These are phyloP conservation scores for Apophysomyces variabilis DNA, from an alignment of 371 early-diverging fungal species.

Conservation along the genomic window DNA sequence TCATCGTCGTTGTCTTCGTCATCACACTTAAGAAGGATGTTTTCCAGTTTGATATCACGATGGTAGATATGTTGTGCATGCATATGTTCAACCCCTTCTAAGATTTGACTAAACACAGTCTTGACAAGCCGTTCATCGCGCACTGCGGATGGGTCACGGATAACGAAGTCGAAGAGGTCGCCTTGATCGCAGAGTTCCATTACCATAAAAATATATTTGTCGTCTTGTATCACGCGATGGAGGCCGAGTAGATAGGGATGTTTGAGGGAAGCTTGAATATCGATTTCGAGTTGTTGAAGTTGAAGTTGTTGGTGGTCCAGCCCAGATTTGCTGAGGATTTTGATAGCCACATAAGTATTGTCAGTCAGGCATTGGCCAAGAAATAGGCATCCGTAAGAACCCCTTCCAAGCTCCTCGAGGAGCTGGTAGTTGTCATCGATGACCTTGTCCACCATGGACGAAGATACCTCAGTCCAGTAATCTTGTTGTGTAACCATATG, in stretches of 20 bases:
- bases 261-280: constrained; percentile 68
- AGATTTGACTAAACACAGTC: constrained; percentile 55
- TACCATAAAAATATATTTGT: constrained; percentile 57
- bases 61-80: constrained; percentile 67
- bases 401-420: constrained; percentile 63
- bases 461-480: constrained; percentile 25
- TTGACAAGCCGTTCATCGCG: constrained; percentile 46
- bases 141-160: constrained; percentile 40
- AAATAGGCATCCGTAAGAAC: constrained; percentile 66
- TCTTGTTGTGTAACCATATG: constrained; percentile 20
- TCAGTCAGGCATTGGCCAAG: constrained; percentile 53
- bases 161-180: constrained; percentile 67
- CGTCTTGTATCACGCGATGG: constrained; percentile 56
- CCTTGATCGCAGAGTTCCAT: constrained; percentile 71
- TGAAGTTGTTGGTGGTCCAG: constrained; percentile 62
- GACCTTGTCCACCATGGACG: constrained; percentile 23
- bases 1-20: constrained; percentile 38
- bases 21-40: constrained; percentile 59
- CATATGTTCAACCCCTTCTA: constrained; percentile 59
- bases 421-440: constrained; percentile 46
- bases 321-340: constrained; percentile 70
- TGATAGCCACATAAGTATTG: constrained; percentile 67
- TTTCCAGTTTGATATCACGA: constrained; percentile 84
- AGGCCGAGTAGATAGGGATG: constrained; percentile 74
- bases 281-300: constrained; percentile 76